Evolutionary conservation across 2,329 filamentous ascomycete genomes (phyloP).

Genomic region (Ophiostoma populinum): DNA sequence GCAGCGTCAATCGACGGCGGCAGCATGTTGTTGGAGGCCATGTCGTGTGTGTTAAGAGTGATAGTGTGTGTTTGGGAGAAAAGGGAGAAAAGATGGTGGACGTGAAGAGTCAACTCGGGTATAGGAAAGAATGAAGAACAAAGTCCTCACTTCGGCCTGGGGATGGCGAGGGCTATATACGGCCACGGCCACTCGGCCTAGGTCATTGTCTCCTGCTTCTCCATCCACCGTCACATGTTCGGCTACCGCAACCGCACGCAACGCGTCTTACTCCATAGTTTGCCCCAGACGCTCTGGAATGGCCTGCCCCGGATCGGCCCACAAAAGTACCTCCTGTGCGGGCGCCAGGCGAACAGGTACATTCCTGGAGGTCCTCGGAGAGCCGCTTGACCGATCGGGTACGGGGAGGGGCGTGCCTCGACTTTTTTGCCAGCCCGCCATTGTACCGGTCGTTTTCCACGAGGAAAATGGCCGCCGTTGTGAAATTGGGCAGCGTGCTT

Average conservation of each 20-base stretch:
- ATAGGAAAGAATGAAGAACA: neutral
- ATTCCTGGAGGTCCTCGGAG: slow-evolving; percentile 2
- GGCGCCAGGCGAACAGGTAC: too few species aligned
- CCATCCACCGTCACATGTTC: slow-evolving; percentile 10
- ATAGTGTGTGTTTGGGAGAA: slow-evolving; percentile 1
- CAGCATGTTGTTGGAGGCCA: slow-evolving; percentile 47
- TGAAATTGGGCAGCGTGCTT: too few species aligned
- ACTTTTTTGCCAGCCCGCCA: too few species aligned
- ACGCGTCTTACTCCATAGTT: neutral
- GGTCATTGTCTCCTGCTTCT: neutral
- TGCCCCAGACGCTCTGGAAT: too few species aligned
- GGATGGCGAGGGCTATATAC: too few species aligned
- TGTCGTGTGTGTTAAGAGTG: slow-evolving; percentile 16
- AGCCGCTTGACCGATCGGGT: slow-evolving; percentile 11
- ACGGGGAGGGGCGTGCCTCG: too few species aligned
- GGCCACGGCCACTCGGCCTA: too few species aligned
- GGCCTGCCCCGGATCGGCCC: too few species aligned
- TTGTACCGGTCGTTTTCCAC: too few species aligned
- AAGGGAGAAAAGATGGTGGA: neutral
- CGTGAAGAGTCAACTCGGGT: neutral
- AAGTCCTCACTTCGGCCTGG: too few species aligned
- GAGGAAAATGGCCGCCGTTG: too few species aligned
- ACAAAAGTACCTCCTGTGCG: too few species aligned
- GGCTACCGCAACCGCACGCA: slow-evolving; percentile 4
- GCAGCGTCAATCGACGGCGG: slow-evolving; percentile 37